These are phyloP conservation scores for Xylaria sp. DNA, from an alignment of 2,329 filamentous ascomycete genomes.

Conservation along the genomic window DNA sequence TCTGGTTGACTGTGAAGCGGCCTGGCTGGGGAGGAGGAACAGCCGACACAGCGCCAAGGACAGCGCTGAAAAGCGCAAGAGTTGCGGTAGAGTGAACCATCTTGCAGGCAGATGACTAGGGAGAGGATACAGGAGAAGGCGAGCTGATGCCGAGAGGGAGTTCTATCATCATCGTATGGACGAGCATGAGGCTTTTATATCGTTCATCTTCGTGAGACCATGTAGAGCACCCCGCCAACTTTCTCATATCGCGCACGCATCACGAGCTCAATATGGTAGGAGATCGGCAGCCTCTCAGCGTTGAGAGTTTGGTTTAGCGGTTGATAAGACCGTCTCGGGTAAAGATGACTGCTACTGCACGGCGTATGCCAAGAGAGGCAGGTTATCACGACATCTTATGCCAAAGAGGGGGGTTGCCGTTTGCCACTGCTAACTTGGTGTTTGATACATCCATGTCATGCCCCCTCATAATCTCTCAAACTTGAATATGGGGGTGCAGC, in stretches of 20 bases:
- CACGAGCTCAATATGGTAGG: conserved; percentile 20
- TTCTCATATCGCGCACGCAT: neutral
- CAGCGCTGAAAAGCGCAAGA: conserved; percentile 28
- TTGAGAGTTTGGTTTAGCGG: neutral
- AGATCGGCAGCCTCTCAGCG: conserved; percentile 16
- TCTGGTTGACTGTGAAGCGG: conserved; percentile 29
- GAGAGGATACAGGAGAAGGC: neutral
- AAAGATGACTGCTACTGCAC: conserved; percentile 11
- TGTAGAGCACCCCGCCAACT: conserved; percentile 6
- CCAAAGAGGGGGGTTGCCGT: conserved; percentile 1
- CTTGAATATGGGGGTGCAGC: neutral
- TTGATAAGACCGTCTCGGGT: conserved; percentile 17
- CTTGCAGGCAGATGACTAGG: conserved; percentile 4
- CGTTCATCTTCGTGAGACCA: neutral
- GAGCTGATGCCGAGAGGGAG: conserved; percentile 2
- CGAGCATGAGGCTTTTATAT: conserved; percentile 21
- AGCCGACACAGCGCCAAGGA: conserved; percentile 25
- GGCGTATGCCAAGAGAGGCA: conserved; percentile 29
- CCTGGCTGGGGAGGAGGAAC: conserved; percentile 24
- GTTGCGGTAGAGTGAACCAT: conserved; percentile 25
- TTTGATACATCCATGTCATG: conserved; percentile 2
- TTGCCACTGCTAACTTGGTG: neutral
- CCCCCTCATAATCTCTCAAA: conserved; percentile 10
- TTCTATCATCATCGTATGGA: conserved; percentile 1
- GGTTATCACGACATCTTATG: conserved; percentile 12